Conservation (phyloP, 768 basidiomycete genomes). For the Aureoboletus auriporus region DNA sequence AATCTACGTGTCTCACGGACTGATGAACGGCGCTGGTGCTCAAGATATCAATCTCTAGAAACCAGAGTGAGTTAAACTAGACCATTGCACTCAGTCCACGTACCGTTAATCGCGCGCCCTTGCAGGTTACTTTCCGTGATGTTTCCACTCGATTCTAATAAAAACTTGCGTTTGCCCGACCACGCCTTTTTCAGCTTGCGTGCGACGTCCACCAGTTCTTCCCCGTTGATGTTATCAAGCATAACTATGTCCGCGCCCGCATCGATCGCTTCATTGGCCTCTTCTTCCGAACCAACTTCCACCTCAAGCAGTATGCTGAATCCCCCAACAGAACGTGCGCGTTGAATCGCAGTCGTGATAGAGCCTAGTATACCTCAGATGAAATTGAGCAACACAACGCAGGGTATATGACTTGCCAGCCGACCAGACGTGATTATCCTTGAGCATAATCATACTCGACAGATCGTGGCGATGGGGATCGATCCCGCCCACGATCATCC, state of each 20-base stretch:
- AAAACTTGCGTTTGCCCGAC: conserved; percentile 75
- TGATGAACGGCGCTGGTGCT: conserved; percentile 91
- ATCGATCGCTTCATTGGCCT: conserved; percentile 95
- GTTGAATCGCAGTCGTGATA: conserved; percentile 81
- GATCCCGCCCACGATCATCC: conserved; percentile 96
- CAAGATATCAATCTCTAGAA: conserved; percentile 86
- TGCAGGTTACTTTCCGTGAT: conserved; percentile 86
- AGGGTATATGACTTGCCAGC: conserved; percentile 50
- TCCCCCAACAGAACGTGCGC: conserved; percentile 86
- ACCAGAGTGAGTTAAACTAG: conserved; percentile 1
- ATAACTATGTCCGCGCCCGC: conserved; percentile 95
- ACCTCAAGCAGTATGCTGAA: conserved; percentile 92
- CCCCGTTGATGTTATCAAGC: conserved; percentile 91
- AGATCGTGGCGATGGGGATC: conserved; percentile 94
- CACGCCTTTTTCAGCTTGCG: conserved; percentile 72
- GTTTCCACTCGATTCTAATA: conserved; percentile 92
- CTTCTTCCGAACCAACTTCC: conserved; percentile 83
- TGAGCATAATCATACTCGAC: conserved; percentile 99
- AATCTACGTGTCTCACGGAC: conserved; percentile 92
- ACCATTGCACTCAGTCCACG: conserved; percentile 14
- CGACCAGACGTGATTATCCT: conserved; percentile 99
- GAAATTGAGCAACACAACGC: not conserved
- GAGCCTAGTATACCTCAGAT: conserved; percentile 52
- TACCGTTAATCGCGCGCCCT: conserved; percentile 79
- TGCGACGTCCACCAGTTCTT: conserved; percentile 64